Percentiles rank a stretch among this genome's conserved stretches.
These are phyloP conservation scores for Cicer yamashitae DNA, from an alignment of 306 rosid genomes.

Conservation along the genomic window DNA sequence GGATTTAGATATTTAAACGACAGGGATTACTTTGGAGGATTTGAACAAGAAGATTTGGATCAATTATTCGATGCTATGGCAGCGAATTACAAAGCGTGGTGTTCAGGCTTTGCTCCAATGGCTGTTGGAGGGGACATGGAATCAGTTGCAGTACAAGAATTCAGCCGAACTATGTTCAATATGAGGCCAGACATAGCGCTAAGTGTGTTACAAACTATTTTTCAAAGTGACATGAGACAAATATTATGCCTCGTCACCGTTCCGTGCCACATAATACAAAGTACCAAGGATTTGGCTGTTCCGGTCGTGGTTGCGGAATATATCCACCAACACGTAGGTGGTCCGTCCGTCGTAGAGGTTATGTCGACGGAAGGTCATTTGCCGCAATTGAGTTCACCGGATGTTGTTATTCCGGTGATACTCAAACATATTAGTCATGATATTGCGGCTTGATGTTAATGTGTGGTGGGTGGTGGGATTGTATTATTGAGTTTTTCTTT, in stretches of 20 bases:
- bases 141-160: constrained; percentile 76
- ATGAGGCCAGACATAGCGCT: constrained; percentile 60
- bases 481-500: constrained; percentile 4
- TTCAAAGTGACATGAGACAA: constrained; percentile 55
- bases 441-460: constrained; percentile 38
- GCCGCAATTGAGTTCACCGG: constrained; percentile 55
- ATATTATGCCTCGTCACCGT: constrained; percentile 40
- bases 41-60: constrained; percentile 71
- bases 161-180: constrained; percentile 68
- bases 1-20: constrained; percentile 61
- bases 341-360: constrained; percentile 48
- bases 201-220: constrained; percentile 47
- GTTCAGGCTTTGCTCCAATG: constrained; percentile 79
- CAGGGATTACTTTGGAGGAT: constrained; percentile 74
- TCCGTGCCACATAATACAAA: constrained; percentile 57
- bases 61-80: constrained; percentile 69
- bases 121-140: constrained; percentile 86
- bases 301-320: constrained; percentile 55
- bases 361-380: constrained; percentile 55
- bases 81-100: constrained; percentile 82
- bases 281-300: constrained; percentile 52
- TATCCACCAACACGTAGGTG: constrained; percentile 43
- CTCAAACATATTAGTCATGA: constrained; percentile 43
- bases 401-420: constrained; percentile 48
- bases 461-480: background rate